Conservation (phyloP, 2,329 filamentous ascomycete genomes). For the Monosporascus sp. region DNA sequence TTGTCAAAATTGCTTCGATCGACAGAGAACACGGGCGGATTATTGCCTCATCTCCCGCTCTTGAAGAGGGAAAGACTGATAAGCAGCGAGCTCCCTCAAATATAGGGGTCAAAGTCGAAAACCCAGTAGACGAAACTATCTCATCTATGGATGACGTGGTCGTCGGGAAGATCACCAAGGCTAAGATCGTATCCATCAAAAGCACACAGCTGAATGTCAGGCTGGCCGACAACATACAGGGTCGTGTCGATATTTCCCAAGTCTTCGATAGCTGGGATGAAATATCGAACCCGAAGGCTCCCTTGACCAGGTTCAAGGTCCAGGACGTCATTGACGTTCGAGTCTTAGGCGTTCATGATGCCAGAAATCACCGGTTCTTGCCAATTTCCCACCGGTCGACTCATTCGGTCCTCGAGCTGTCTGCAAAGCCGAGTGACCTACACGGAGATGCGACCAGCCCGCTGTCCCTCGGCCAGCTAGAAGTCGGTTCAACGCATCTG, state of each 20-base stretch:
- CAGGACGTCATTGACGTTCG: constrained; percentile 69
- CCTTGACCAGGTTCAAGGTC: constrained; percentile 67
- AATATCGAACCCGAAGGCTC: constrained; percentile 75
- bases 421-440: constrained; percentile 67
- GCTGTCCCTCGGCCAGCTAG: constrained; percentile 67
- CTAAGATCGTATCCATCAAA: constrained; percentile 77
- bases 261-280: constrained; percentile 84
- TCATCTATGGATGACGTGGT: constrained; percentile 65
- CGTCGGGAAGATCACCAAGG: constrained; percentile 69
- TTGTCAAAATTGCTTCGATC: constrained; percentile 65
- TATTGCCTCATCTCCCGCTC: constrained; percentile 43
- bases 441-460: constrained; percentile 40
- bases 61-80: constrained; percentile 37
- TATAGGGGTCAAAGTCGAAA: constrained; percentile 33
- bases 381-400: constrained; percentile 81
- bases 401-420: constrained; percentile 82
- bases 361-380: constrained; percentile 83
- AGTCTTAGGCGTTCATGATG: constrained; percentile 83
- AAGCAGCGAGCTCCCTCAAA: constrained; percentile 29
- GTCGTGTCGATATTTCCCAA: constrained; percentile 89
- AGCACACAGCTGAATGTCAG: constrained; percentile 89
- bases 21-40: constrained; percentile 69
- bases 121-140: constrained; percentile 57
- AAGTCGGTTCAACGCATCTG: constrained; percentile 65
- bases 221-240: constrained; percentile 80